Base-by-base conservation (phyloP, 1,284 basidiomycete species). In the Trametes versicolor region DNA sequence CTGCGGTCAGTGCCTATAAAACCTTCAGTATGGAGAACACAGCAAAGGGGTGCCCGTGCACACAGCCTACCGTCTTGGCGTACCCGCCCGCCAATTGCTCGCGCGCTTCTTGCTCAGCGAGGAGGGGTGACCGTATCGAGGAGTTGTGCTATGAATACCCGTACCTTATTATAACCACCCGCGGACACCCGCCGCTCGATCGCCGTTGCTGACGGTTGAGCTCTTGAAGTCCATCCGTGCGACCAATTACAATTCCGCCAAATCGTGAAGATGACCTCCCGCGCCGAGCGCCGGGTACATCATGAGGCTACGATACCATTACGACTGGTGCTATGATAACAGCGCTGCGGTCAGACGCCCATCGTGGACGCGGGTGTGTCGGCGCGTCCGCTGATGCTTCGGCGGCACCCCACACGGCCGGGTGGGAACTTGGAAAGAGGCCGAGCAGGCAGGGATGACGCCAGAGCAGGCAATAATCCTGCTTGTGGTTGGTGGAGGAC, bases 221-320 rank as follows among this genome's bases (percentile, higher is more conserved):
- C 41, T 19, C 41, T 43, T n/a, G 41, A 4, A 17, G 19, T 43
- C 41, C 41, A 2, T 4, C 39, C 39, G 39, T n/a, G 39, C 25
- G 45, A 5, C 45, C 2, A 10, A 27, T 7, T 32, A 4, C 29
- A 12, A 48, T n/a, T 27, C 23, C 48, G 27, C 6, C 10, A 10
- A n/a, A 43, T 13, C 41, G 41, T 7, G 17, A 13, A n/a, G 41
- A 43, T 43, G 41, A 7, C 15, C 41, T 13, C 19, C 19, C 41
- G 41, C 41, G 13, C 27, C 13, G 25, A 10, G 27, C 25, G 48
- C 6, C 25, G 19, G 15, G 29, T 52, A 43, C 27, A 41, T 50
- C 39, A 57, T 15, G 29, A 34, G 21, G 49, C 48, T 62, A 62
- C 21, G 48, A 47, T 62, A 52, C 49, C 61, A 62, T 62, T 62